Conservation (phyloP, 2,329 filamentous ascomycete species). For the Aureobasidium vineae region DNA sequence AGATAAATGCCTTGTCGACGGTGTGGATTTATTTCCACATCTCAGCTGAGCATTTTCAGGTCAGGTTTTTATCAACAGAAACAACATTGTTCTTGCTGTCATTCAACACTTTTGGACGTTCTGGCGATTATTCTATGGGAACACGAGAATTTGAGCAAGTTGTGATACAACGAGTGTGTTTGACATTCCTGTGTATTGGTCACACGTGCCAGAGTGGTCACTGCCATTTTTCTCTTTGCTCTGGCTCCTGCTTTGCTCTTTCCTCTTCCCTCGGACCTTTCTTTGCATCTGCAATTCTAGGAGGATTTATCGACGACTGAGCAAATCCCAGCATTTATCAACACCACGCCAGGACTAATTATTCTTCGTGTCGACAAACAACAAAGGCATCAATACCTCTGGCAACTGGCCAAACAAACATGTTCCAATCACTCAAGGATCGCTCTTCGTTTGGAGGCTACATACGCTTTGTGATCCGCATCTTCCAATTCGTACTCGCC, state of each 20-base stretch:
- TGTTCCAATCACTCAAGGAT: constrained; percentile 19
- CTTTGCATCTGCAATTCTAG: background rate
- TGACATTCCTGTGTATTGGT: constrained; percentile 5
- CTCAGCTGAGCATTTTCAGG: background rate
- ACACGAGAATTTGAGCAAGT: background rate
- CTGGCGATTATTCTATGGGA: background rate
- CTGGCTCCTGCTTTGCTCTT: constrained; percentile 1
- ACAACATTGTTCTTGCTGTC: background rate
- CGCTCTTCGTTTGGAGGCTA: constrained; percentile 5
- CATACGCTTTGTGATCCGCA: constrained; percentile 62
- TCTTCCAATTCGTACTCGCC: constrained; percentile 73
- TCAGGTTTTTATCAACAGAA: background rate
- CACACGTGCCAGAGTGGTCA: background rate
- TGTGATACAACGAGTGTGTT: background rate
- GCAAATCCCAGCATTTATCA: background rate
- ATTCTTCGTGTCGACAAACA: background rate
- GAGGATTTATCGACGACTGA: background rate
- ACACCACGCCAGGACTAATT: background rate
- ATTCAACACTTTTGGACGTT: background rate
- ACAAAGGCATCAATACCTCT: background rate
- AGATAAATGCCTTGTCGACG: constrained; percentile 21
- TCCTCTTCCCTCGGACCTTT: background rate
- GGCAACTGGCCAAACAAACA: background rate
- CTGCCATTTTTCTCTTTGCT: background rate
- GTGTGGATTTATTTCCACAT: background rate